Percentiles rank a stretch among this genome's conserved stretches.
These are phyloP conservation scores for Candida rishiriensis DNA, from an alignment of 805 yeast genomes.

Conservation along the genomic window DNA sequence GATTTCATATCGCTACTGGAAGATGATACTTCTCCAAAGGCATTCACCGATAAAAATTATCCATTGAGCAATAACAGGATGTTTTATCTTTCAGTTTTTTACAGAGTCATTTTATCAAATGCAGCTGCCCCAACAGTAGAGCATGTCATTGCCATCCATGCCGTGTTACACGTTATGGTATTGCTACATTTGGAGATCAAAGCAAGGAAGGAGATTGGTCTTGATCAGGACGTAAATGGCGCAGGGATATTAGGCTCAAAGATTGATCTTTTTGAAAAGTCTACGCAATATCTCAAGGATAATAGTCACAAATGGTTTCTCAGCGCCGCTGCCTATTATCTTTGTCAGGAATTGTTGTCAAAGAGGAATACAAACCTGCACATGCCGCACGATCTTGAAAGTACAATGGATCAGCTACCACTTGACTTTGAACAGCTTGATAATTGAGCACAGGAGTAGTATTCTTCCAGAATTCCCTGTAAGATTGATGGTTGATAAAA, in stretches of 20 bases:
- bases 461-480: no score
- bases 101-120: conserved; percentile 11
- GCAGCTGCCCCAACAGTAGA: conserved; percentile 16
- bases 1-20: conserved; percentile 26
- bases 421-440: conserved; percentile 9
- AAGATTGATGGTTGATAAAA: no score
- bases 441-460: no score
- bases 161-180: conserved; percentile 27
- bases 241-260: conserved; percentile 10
- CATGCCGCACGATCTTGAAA: background rate
- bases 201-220: conserved; percentile 15
- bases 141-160: conserved; percentile 25
- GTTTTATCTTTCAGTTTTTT: conserved; percentile 13
- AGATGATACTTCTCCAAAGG: conserved; percentile 7
- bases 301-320: conserved; percentile 27
- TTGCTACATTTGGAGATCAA: conserved; percentile 24
- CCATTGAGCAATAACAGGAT: conserved; percentile 21
- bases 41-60: conserved; percentile 6
- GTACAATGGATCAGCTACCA: conserved; percentile 12
- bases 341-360: conserved; percentile 18
- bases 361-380: conserved; percentile 1
- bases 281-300: conserved; percentile 14
- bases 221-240: conserved; percentile 3
- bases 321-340: conserved; percentile 26
- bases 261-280: conserved; percentile 10